Conservation (phyloP, 176 grass and related monocot species). For the Aegilops longissima region DNA sequence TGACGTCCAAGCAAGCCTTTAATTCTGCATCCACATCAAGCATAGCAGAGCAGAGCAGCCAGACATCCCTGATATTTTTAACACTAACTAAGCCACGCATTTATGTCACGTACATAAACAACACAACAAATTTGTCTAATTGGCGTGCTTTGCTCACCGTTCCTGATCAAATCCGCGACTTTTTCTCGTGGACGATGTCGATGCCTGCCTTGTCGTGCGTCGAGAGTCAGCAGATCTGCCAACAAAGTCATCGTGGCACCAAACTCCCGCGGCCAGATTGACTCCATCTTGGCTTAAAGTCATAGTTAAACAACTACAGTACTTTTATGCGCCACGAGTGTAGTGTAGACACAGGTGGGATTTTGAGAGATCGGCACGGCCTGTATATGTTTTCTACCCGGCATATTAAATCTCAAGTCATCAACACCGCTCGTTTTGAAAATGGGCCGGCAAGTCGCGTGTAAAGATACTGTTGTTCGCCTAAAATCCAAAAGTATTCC, state of each 20-base stretch:
- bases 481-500: not conserved
- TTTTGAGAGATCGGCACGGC: not conserved
- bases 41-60: not conserved
- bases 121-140: not conserved
- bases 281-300: not conserved
- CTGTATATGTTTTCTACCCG: not conserved
- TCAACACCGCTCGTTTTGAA: not conserved
- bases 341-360: not conserved
- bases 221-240: not conserved
- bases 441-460: not conserved
- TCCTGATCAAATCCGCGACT: constrained; percentile 27
- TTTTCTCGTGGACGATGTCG: constrained; percentile 24
- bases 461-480: not conserved
- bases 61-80: not conserved
- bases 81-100: not conserved
- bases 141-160: not conserved
- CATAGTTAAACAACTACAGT: not conserved
- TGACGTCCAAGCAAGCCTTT: not conserved
- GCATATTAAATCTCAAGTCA: not conserved
- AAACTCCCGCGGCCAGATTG: not conserved
- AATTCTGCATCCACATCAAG: not conserved
- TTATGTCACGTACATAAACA: not conserved
- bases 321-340: not conserved
- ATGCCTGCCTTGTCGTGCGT: not conserved
- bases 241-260: constrained; percentile 28